phyloP scores from a whole-genome alignment of 805 yeast genomes.

The Starmerella davenportii region DNA sequence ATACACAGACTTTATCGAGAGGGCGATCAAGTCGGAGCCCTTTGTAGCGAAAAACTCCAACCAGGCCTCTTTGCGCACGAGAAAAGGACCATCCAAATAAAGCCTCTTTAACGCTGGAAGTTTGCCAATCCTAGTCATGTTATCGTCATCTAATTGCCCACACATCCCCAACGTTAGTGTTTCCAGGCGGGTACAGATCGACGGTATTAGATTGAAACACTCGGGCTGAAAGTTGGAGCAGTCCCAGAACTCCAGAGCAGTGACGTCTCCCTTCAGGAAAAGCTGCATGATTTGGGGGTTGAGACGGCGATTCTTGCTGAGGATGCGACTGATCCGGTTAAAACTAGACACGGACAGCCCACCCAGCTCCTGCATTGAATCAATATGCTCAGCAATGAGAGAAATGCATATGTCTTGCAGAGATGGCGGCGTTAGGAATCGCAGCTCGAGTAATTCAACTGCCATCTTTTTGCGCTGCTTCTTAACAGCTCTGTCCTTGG shows the following conservation, averaged over 20 bases:
- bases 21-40: constrained; percentile 36
- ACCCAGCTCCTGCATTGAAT: constrained; percentile 65
- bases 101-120: constrained; percentile 37
- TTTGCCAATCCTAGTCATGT: constrained; percentile 43
- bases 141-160: constrained; percentile 73
- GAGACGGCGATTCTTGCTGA: constrained; percentile 67
- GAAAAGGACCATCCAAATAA: constrained; percentile 75
- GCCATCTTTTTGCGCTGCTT: constrained; percentile 66
- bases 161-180: constrained; percentile 67
- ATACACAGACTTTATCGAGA: constrained; percentile 67
- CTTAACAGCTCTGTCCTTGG: constrained; percentile 22
- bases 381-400: constrained; percentile 46
- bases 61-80: constrained; percentile 67
- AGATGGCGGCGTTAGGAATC: constrained; percentile 40
- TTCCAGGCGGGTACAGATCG: constrained; percentile 60
- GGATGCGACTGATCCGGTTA: constrained; percentile 52
- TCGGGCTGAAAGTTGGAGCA: constrained; percentile 62
- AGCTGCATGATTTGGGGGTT: constrained; percentile 53
- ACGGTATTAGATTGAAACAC: constrained; percentile 49
- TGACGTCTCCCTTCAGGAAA: constrained; percentile 46
- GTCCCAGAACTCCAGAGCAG: constrained; percentile 65
- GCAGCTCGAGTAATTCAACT: constrained; percentile 61
- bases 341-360: constrained; percentile 64
- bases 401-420: constrained; percentile 70
- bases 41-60: constrained; percentile 44